phyloP scores from a whole-genome alignment of 768 basidiomycete genomes.

The Suillus placidus region DNA sequence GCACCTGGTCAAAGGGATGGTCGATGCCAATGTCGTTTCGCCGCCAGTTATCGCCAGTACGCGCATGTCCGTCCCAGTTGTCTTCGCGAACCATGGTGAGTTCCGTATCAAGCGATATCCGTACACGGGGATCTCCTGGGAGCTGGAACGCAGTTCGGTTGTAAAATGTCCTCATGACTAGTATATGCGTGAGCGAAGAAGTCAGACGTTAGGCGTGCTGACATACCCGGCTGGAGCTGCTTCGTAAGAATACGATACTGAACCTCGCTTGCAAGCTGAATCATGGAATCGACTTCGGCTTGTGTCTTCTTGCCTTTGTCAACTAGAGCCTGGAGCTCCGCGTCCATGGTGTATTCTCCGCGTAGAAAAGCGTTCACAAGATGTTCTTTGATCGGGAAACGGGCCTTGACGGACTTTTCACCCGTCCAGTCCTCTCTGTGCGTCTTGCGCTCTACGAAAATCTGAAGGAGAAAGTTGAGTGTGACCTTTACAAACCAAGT shows the following conservation, averaged over 20 bases:
- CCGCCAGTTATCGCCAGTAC: conserved; percentile 86
- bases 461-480: conserved; percentile 42
- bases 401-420: conserved; percentile 97
- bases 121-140: conserved; percentile 83
- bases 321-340: conserved; percentile 81
- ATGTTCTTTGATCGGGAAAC: conserved; percentile 94
- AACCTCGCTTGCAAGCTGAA: conserved; percentile 95
- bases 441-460: conserved; percentile 88
- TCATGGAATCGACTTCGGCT: conserved; percentile 91
- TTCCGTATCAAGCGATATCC: conserved; percentile 97
- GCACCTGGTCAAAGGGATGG: conserved; percentile 65
- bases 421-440: conserved; percentile 99
- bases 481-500: not conserved
- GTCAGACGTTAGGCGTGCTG: not conserved
- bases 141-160: conserved; percentile 99
- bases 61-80: conserved; percentile 84
- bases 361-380: conserved; percentile 88
- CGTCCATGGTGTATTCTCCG: conserved; percentile 93
- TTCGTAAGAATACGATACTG: conserved; percentile 89
- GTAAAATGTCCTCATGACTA: conserved; percentile 97
- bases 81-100: conserved; percentile 94
- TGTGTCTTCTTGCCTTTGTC: conserved; percentile 85
- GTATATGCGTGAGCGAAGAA: conserved; percentile 7
- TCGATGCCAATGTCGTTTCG: conserved; percentile 77
- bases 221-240: conserved; percentile 78